Conservation (phyloP, 2,329 filamentous ascomycete genomes). For the Didymosphaeria variabile region DNA sequence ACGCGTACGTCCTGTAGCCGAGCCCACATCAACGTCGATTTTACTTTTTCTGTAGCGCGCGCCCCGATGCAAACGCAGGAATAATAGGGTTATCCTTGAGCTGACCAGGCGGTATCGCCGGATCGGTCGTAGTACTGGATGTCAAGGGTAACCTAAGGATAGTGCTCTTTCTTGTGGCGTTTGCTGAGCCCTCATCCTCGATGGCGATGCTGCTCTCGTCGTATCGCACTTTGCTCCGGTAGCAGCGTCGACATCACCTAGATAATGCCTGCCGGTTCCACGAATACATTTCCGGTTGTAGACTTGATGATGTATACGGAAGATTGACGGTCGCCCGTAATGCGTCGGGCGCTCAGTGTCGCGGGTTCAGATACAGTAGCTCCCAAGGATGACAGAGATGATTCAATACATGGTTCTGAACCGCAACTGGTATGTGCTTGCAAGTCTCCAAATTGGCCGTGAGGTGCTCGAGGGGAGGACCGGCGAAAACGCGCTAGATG, state of each 20-base stretch:
- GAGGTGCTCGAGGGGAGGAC: neutral
- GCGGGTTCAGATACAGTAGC: neutral
- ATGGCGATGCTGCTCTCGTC: neutral
- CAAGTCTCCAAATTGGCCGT: neutral
- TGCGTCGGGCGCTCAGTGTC: neutral
- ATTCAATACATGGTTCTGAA: neutral
- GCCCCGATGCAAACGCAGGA: neutral
- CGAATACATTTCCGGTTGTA: neutral
- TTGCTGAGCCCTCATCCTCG: neutral
- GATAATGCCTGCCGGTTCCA: neutral
- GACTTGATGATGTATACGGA: neutral
- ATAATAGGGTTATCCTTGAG: conserved; percentile 11
- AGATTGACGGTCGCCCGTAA: neutral
- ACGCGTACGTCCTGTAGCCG: neutral
- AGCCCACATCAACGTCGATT: neutral
- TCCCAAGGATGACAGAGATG: neutral
- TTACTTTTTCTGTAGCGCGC: neutral
- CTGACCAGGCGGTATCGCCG: conserved; percentile 7
- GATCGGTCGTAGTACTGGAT: neutral
- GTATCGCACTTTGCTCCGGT: neutral
- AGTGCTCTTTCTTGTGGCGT: conserved; percentile 6
- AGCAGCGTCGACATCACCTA: neutral
- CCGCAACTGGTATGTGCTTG: neutral
- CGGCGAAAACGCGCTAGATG: neutral
- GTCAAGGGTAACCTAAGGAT: neutral